Evolutionary conservation across 257 asterid genomes (phyloP), one percentile per base, ranked within the genome.

Genomic region (Scutellaria barbata): DNA sequence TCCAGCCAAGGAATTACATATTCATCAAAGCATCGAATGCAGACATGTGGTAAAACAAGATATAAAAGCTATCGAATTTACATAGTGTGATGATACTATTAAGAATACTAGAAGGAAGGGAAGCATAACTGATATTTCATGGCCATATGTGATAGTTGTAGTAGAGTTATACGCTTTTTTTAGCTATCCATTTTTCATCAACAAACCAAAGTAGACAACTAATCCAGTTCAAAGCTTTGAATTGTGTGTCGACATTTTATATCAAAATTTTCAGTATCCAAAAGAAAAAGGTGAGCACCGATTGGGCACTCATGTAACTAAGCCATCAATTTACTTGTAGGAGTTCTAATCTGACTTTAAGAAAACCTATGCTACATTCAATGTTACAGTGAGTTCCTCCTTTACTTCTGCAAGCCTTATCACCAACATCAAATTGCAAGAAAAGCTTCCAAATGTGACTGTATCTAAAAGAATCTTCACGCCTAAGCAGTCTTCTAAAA

Each of bases 181-280:
- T 8, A 52, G 17, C 9, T 41, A 20, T 30, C 68, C 77, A 59
- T n/a, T 66, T 53, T 12, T n/a, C 58, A 35, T 46, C 40, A n/a
- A 25, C 60, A 50, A 37, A 42, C 55, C 66, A 50, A 66, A 42
- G 30, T 42, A 50, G 46, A 37, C 20, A 45, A 30, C 53, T 50
- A 60, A 46, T 46, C 61, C 45, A 66, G 22, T 50, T 66, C 14
- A 33, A 14, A 66, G 16, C 14, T 33, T 50, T 40, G 13, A 48
- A 16, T 8, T 16, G 9, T 14, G 48, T 10, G 50, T 33, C 62
- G 22, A 56, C 4, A 25, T 25, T 4, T 5, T 56, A 56, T 25
- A 8, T 56, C 11, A 56, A 56, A 25, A 16, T 16, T 56, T 56
- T 56, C 41, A 55, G 12, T 54, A 20, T 18, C 37, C 10, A 45